phyloP scores from a whole-genome alignment of 345 rosid species.

The Viola odorata region DNA sequence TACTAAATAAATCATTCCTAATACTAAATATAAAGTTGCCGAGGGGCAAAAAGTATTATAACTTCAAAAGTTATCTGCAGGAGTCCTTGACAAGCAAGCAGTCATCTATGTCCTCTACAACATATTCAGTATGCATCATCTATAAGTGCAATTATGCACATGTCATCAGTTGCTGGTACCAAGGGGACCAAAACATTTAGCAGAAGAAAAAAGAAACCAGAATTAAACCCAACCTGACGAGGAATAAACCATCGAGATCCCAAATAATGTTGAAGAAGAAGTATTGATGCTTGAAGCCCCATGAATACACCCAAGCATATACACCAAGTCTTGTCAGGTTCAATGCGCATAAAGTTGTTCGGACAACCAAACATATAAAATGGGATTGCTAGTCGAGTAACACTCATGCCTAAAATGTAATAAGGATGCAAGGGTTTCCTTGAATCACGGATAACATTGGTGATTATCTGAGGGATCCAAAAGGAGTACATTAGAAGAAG shows the following conservation, averaged over 20 bases:
- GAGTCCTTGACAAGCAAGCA: no score
- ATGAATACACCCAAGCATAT: slow-evolving; percentile 51
- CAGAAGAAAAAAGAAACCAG: slow-evolving; percentile 9
- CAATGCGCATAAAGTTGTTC: slow-evolving; percentile 86
- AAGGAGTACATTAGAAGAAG: slow-evolving; percentile 84
- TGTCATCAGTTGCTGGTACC: not conserved
- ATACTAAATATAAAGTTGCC: no score
- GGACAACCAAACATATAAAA: slow-evolving; percentile 92
- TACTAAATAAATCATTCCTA: not conserved
- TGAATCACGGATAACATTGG: slow-evolving; percentile 79
- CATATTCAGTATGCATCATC: no score
- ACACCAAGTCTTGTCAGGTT: slow-evolving; percentile 82
- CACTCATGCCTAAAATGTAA: slow-evolving; percentile 82
- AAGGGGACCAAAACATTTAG: not conserved
- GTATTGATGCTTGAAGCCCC: slow-evolving; percentile 79
- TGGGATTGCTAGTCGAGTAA: slow-evolving; percentile 84
- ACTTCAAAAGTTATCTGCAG: no score
- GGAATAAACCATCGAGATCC: slow-evolving; percentile 98
- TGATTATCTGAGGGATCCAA: slow-evolving; percentile 91
- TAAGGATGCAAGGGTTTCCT: slow-evolving; percentile 95
- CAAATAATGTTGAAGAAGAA: slow-evolving; percentile 87
- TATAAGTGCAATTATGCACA: no score
- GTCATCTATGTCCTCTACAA: no score
- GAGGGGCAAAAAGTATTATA: no score
- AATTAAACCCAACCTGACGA: slow-evolving; percentile 60